Conservation (phyloP, 495 filamentous ascomycete genomes). For the Penicillium lagena region DNA sequence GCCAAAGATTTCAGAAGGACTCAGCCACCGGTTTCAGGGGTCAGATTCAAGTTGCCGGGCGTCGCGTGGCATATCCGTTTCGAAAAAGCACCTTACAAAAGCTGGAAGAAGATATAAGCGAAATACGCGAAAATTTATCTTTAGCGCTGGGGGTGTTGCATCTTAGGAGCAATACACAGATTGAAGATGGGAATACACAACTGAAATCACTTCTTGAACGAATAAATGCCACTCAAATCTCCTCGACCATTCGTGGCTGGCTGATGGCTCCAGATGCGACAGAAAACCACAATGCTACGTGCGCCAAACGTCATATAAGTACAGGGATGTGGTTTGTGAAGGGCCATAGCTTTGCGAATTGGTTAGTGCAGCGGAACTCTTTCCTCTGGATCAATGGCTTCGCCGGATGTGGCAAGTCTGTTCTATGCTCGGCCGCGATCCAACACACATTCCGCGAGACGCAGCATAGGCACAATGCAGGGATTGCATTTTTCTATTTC, state of each 20-base stretch:
- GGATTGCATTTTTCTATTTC: constrained; percentile 38
- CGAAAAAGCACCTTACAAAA: background rate
- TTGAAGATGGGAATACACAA: background rate
- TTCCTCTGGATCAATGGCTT: constrained; percentile 36
- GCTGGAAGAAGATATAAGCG: background rate
- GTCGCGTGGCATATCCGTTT: background rate
- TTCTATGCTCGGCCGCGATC: constrained; percentile 30
- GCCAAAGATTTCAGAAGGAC: background rate
- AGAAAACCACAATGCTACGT: too few species aligned
- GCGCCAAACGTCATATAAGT: too few species aligned
- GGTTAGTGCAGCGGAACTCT: constrained; percentile 25
- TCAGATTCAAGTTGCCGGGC: background rate
- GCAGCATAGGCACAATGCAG: constrained; percentile 6
- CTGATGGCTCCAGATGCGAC: too few species aligned
- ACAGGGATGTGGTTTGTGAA: too few species aligned
- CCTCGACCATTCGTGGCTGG: too few species aligned
- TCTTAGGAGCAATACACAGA: background rate
- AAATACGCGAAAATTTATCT: background rate
- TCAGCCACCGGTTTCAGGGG: background rate
- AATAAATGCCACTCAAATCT: too few species aligned
- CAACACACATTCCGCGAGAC: constrained; percentile 14
- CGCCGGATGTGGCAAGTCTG: constrained; percentile 35
- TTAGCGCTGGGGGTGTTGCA: background rate
- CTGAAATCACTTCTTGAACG: background rate
- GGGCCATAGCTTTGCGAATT: too few species aligned